These are phyloP conservation scores for Nematocida ausubeli DNA, from an alignment of 371 early-diverging fungal species.

Conservation along the genomic window DNA sequence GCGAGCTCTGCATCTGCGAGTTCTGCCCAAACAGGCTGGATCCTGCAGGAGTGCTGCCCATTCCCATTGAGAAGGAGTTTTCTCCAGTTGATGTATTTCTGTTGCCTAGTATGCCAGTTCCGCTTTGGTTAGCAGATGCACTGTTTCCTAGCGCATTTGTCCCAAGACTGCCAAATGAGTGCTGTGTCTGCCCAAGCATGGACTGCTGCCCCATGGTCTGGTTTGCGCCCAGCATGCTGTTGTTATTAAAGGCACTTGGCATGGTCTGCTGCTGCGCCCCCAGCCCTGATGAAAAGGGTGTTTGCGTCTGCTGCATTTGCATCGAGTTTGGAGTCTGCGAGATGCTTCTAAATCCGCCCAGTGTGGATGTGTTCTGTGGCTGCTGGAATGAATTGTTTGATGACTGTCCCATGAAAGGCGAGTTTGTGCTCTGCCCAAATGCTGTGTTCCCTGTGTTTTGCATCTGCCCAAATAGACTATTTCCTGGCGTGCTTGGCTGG, in stretches of 20 bases:
- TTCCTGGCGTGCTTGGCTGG: not conserved
- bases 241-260: not conserved
- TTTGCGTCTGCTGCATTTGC: not conserved
- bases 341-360: not conserved
- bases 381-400: slow-evolving; percentile 7
- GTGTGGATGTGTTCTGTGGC: not conserved
- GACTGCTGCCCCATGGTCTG: not conserved
- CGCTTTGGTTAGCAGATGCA: not conserved
- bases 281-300: not conserved
- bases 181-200: not conserved
- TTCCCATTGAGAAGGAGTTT: not conserved
- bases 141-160: not conserved
- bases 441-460: not conserved
- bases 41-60: not conserved
- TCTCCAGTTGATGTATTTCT: not conserved
- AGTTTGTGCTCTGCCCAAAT: not conserved
- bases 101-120: not conserved
- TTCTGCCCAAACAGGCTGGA: not conserved
- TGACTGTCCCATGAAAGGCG: not conserved
- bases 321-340: not conserved
- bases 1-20: not conserved
- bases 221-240: not conserved
- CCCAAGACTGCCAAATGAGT: not conserved
- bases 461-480: slow-evolving; percentile 8
- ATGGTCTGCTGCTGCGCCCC: not conserved